A percentile compares a stretch with the other conserved stretches of the same genome.
Evolutionary conservation across 306 rosid species (phyloP).

Genomic region (Quercus berberidifolia): DNA sequence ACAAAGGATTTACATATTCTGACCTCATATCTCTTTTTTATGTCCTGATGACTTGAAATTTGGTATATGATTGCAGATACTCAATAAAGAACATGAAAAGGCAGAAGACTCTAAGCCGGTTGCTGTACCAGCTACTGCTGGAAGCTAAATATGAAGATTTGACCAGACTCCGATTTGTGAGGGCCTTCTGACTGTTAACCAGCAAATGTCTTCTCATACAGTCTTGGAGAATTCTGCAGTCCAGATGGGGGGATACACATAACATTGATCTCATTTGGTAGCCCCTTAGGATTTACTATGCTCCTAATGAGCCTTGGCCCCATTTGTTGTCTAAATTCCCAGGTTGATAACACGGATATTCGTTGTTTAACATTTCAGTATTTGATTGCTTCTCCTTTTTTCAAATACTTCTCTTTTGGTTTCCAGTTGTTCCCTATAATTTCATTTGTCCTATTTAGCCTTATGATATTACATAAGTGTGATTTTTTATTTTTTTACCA

Average conservation of each 20-base stretch:
- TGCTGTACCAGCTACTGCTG: conserved; percentile 34
- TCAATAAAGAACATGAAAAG: conserved; percentile 49
- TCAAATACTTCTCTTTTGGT: not conserved
- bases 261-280: not conserved
- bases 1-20: not conserved
- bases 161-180: too few relatives aligned
- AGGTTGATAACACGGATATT: not conserved
- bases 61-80: conserved; percentile 40
- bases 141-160: conserved; percentile 12
- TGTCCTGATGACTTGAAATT: not conserved
- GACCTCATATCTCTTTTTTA: not conserved
- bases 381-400: not conserved
- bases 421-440: not conserved
- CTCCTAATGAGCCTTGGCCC: not conserved
- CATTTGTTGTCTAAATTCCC: not conserved
- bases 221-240: not conserved
- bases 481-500: not conserved
- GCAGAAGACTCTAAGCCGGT: conserved; percentile 50
- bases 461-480: not conserved
- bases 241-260: too few relatives aligned
- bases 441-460: too few relatives aligned
- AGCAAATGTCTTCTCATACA: not conserved
- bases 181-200: not conserved
- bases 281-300: not conserved
- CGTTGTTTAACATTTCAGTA: not conserved